These are phyloP conservation scores for Lentinula edodes DNA, from an alignment of 768 basidiomycete genomes.

Conservation along the genomic window DNA sequence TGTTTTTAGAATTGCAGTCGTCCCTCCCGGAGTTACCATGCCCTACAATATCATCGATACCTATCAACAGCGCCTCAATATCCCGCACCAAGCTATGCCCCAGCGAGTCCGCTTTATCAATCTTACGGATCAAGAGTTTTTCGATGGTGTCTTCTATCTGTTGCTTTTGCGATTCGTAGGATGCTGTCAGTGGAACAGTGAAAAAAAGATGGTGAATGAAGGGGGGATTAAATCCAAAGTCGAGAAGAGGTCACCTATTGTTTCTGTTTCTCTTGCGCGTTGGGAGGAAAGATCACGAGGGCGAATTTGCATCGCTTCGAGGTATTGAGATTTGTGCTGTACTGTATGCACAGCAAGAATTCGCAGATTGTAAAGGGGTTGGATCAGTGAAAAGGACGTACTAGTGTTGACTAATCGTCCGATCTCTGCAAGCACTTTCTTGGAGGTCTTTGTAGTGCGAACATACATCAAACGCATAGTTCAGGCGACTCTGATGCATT, in stretches of 20 bases:
- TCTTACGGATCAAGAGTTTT: slow-evolving; percentile 14
- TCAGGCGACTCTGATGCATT: background rate
- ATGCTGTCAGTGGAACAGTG: background rate
- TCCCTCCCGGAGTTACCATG: background rate
- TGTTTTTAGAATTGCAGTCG: background rate
- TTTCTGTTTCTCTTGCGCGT: background rate
- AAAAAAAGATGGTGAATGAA: background rate
- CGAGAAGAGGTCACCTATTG: background rate
- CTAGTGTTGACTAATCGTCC: background rate
- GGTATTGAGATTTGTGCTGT: background rate
- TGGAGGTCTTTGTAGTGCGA: background rate
- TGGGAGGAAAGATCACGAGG: background rate
- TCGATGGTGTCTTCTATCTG: slow-evolving; percentile 7
- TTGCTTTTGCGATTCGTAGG: background rate
- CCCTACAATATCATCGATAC: slow-evolving; percentile 9
- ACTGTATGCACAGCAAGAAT: background rate
- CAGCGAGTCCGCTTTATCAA: slow-evolving; percentile 13
- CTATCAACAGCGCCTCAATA: slow-evolving; percentile 14
- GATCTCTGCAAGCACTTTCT: background rate
- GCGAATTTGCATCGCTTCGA: background rate
- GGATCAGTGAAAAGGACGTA: background rate
- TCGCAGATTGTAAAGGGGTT: background rate
- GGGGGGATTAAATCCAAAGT: background rate
- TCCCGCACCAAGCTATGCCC: slow-evolving; percentile 13
- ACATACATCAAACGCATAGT: no score